Base-by-base conservation (phyloP, 768 basidiomycete species). In the Suillus spraguei region DNA sequence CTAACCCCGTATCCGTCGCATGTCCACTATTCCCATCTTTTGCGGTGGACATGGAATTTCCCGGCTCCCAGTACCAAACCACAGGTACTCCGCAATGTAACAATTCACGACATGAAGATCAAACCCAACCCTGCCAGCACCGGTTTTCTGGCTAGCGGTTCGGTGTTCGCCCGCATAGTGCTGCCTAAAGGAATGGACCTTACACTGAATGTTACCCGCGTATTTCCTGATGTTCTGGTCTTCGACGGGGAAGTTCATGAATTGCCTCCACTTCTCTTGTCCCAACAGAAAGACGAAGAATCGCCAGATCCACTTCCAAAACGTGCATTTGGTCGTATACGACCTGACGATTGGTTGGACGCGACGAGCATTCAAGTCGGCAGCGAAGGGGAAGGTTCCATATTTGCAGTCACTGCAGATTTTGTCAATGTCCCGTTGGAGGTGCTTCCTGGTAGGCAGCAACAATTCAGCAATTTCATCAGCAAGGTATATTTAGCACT, bases 391-490 rank as follows among this genome's bases (percentile, higher is more conserved):
- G 82, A 83, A 22, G 89, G 87, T 5, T 79, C 84, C 1, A 77
- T 80, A 4, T 87, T 87, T 65, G 76, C 77, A 0, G 84, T 95
- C 13, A 81, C 82, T 0, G 90, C 93, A 9, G 81, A 81, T 66
- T 83, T 94, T 54, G 80, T 82, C 2, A 89, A 94, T 67, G 87
- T 92, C 13, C 91, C 92, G 14, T 76, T 95, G 36, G 78, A 92
- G 62, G 89, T 94, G 11, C 78, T 95, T 0, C 91, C 92, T 0
- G 91, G 92, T 7, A 83, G 93, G 49, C 83, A 92, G 72, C 85
- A 82, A 65, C 84, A 90, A 69, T 93, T 95, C 66, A 86, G 88
- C 64, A 80, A 81, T 60, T 95, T 95, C 64, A 85, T 94, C 17
- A 76, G 82, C 66, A 94, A 95, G 87, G 92, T 91, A 42, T 28